Evolutionary conservation across 176 grass and related monocot species (phyloP).

Genomic region (Lolium perenne): DNA sequence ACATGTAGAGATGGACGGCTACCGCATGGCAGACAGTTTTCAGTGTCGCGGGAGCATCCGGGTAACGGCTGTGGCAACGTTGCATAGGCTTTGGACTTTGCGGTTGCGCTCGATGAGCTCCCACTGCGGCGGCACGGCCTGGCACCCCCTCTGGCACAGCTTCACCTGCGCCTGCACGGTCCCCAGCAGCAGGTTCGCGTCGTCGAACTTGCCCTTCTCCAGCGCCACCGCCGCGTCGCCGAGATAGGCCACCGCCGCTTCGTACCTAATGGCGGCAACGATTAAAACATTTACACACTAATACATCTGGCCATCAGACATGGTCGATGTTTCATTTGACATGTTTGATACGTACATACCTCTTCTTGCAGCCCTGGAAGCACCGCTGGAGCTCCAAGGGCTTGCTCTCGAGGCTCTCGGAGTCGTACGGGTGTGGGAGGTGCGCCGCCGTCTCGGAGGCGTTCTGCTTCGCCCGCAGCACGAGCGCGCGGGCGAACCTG

Average conservation of each 20-base stretch:
- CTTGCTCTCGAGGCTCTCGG: not conserved
- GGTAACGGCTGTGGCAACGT: not conserved
- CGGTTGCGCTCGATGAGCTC: not conserved
- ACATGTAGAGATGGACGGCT: not conserved
- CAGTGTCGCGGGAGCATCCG: not conserved
- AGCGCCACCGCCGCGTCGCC: slow-evolving; percentile 1
- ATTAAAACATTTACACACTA: not conserved
- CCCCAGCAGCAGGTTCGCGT: not conserved
- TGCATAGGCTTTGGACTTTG: not conserved
- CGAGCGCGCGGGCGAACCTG: not conserved
- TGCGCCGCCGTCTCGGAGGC: not conserved
- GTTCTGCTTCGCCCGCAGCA: not conserved
- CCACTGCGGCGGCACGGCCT: not conserved
- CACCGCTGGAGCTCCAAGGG: not conserved
- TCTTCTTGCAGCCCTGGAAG: not conserved
- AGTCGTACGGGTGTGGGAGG: not conserved
- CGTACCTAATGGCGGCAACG: not conserved
- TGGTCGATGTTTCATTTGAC: not conserved
- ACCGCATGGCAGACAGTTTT: not conserved
- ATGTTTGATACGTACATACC: not conserved
- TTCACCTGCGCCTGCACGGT: slow-evolving; percentile 2
- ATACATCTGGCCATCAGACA: not conserved
- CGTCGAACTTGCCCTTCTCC: not conserved
- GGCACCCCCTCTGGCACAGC: slow-evolving; percentile 14
- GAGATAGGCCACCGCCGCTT: not conserved